Percentiles rank a stretch among this genome's conserved stretches.
Conservation (phyloP, 106 monocot species). For the Dioscorea zingiberensis region DNA sequence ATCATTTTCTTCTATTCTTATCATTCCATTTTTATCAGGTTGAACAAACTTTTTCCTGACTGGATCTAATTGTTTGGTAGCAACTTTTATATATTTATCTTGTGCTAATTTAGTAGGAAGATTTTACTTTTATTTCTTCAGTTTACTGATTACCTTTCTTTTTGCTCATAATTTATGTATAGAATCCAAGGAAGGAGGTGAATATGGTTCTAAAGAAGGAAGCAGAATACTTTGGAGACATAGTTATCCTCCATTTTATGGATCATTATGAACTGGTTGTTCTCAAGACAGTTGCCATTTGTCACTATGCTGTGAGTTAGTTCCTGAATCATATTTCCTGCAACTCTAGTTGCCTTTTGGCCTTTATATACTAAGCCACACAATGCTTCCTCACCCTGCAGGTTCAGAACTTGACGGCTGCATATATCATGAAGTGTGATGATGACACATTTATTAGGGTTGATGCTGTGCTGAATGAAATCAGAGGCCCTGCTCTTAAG, state of each 20-base stretch:
- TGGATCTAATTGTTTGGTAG: no score
- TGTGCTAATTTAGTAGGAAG: no score
- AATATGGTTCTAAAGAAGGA: conserved; percentile 75
- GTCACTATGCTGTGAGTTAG: conserved; percentile 69
- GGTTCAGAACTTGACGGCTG: conserved; percentile 55
- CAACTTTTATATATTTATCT: no score
- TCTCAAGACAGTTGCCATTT: conserved; percentile 83
- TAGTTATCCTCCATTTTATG: conserved; percentile 82
- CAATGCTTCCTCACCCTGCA: conserved; percentile 12
- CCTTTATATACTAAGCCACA: no score
- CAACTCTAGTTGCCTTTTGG: no score
- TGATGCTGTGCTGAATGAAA: conserved; percentile 58
- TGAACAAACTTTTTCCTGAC: no score
- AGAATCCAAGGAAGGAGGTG: conserved; percentile 75
- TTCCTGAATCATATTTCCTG: not conserved
- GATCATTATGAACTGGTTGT: conserved; percentile 92
- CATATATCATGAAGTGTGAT: conserved; percentile 89
- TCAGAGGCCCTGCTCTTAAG: conserved; percentile 17
- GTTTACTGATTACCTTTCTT: no score
- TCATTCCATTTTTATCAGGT: no score
- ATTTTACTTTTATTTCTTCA: no score
- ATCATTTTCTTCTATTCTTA: no score
- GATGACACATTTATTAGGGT: conserved; percentile 88
- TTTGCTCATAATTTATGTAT: not conserved
- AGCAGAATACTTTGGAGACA: conserved; percentile 81